phyloP scores from a whole-genome alignment of 1,284 basidiomycete species.

The Cryptococcus wingfieldii region DNA sequence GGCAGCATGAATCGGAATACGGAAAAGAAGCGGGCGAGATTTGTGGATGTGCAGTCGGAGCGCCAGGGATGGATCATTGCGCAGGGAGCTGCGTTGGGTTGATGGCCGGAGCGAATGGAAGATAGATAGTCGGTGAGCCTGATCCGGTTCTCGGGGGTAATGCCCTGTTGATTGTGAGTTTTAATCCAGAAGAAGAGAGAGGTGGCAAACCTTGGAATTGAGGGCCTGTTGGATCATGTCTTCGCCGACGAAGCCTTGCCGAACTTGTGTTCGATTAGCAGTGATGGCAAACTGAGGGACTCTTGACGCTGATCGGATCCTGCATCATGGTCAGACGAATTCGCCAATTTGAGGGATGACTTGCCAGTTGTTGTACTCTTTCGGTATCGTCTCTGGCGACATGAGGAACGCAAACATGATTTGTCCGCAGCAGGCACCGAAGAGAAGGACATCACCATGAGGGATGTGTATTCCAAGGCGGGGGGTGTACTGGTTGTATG shows the following conservation, averaged over 20 bases:
- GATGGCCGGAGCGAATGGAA: not conserved
- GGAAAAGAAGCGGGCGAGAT: constrained; percentile 68
- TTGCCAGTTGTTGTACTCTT: constrained; percentile 70
- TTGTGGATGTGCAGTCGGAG: constrained; percentile 64
- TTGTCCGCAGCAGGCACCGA: constrained; percentile 78
- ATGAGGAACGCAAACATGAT: constrained; percentile 82
- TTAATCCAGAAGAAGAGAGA: not conserved
- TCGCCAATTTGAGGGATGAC: constrained; percentile 17
- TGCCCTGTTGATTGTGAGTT: not conserved
- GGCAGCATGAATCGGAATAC: constrained; percentile 76
- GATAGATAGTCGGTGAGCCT: not conserved
- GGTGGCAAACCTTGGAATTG: constrained; percentile 51
- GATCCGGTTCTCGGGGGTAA: constrained; percentile 1
- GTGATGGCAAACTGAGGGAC: constrained; percentile 60
- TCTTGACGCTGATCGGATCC: constrained; percentile 63
- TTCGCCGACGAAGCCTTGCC: constrained; percentile 58
- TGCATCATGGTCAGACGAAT: constrained; percentile 19
- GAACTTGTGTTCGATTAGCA: constrained; percentile 62
- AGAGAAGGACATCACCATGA: constrained; percentile 77
- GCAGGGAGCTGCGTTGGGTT: constrained; percentile 21
- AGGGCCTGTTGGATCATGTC: constrained; percentile 58
- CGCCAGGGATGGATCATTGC: constrained; percentile 75
- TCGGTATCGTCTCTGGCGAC: constrained; percentile 74
- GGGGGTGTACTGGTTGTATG: constrained; percentile 50
- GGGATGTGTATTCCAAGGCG: constrained; percentile 63